phyloP scores from a whole-genome alignment of 2,329 filamentous ascomycete genomes.

The Cladosporium sp. region DNA sequence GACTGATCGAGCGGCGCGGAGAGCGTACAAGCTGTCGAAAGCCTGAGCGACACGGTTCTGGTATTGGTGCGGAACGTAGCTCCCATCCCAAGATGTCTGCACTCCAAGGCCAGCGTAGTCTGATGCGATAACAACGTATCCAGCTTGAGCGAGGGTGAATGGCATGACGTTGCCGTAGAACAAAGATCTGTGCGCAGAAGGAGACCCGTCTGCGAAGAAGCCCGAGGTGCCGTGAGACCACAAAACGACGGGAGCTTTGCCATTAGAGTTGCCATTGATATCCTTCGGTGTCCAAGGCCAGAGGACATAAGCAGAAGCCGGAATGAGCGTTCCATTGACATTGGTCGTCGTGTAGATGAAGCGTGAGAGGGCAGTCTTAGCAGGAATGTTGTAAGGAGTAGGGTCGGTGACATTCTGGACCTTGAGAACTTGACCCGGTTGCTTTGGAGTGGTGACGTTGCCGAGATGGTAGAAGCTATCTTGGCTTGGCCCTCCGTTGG shows the following conservation, averaged over 20 bases:
- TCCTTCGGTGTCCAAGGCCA: constrained; percentile 42
- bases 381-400: constrained; percentile 37
- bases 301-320: constrained; percentile 48
- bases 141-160: constrained; percentile 24
- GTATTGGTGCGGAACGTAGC: constrained; percentile 35
- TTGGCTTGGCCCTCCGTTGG: too few relatives aligned
- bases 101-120: constrained; percentile 27
- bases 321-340: constrained; percentile 43
- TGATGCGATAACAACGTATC: constrained; percentile 26
- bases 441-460: constrained; percentile 26
- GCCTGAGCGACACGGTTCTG: constrained; percentile 36
- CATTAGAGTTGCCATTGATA: constrained; percentile 9
- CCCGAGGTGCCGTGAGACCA: constrained; percentile 24
- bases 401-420: constrained; percentile 39
- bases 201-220: constrained; percentile 19
- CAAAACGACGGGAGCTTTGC: constrained; percentile 17
- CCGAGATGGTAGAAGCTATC: too few relatives aligned
- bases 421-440: constrained; percentile 31
- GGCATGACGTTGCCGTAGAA: constrained; percentile 26
- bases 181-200: constrained; percentile 25
- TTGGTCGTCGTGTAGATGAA: constrained; percentile 46
- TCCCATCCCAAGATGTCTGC: background rate
- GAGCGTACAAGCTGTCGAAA: constrained; percentile 42
- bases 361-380: constrained; percentile 42
- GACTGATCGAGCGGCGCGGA: constrained; percentile 40